These are phyloP conservation scores for Schizochytrium sp. DNA, from an alignment of 108 stramenopile genomes.

Conservation along the genomic window DNA sequence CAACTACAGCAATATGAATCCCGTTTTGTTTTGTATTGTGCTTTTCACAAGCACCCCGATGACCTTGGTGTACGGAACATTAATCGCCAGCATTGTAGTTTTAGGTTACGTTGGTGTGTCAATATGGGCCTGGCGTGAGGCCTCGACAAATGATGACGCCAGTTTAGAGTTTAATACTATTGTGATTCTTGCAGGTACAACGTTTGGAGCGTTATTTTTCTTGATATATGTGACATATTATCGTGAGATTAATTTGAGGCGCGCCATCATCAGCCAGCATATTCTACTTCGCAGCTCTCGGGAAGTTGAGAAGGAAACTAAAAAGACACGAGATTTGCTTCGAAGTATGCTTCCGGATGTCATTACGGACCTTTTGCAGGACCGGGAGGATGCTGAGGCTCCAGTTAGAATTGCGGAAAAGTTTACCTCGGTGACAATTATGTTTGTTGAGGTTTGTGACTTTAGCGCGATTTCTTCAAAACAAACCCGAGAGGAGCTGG, in stretches of 20 bases:
- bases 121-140: background rate
- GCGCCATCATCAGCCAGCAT: constrained; percentile 46
- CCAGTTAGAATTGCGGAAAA: constrained; percentile 46
- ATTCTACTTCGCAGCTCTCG: background rate
- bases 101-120: background rate
- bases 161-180: background rate
- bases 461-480: constrained; percentile 34
- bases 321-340: constrained; percentile 24
- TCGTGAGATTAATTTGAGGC: constrained; percentile 3
- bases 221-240: constrained; percentile 34
- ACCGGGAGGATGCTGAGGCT: constrained; percentile 22
- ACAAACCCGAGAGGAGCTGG: constrained; percentile 54
- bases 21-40: background rate
- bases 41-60: constrained; percentile 40
- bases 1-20: constrained; percentile 45
- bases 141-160: background rate
- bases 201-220: constrained; percentile 2
- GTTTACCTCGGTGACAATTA: constrained; percentile 64
- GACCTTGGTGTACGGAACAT: background rate
- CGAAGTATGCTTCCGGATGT: constrained; percentile 55
- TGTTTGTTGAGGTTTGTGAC: constrained; percentile 64
- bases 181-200: constrained; percentile 2
- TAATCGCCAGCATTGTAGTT: background rate
- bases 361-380: constrained; percentile 6
- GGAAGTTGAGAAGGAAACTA: background rate